Percentiles rank a stretch among this genome's conserved stretches.
Evolutionary conservation across 768 basidiomycete species (phyloP).

Genomic region (Mycena pura): DNA sequence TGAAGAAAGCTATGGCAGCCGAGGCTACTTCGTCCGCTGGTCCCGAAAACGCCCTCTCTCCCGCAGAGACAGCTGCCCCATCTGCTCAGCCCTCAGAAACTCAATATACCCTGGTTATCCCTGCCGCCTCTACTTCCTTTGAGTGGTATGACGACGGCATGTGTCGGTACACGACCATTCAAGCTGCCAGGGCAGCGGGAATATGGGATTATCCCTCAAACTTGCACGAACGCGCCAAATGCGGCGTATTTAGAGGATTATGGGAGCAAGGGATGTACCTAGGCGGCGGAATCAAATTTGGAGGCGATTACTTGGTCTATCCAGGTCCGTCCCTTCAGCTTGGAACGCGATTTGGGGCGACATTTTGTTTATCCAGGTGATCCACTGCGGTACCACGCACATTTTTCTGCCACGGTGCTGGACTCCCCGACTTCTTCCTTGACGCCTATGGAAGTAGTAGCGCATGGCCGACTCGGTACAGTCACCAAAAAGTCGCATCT

Average conservation of each 20-base stretch:
- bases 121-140: conserved; percentile 64
- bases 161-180: conserved; percentile 60
- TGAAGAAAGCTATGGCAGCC: conserved; percentile 36
- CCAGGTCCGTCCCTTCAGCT: conserved; percentile 67
- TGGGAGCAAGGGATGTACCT: conserved; percentile 88
- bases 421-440: conserved; percentile 65
- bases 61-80: conserved; percentile 4
- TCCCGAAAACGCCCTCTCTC: conserved; percentile 9
- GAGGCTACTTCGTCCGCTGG: conserved; percentile 7
- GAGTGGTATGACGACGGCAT: conserved; percentile 69
- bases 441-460: conserved; percentile 92
- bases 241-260: conserved; percentile 78
- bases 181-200: conserved; percentile 66
- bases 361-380: conserved; percentile 63
- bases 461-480: conserved; percentile 93
- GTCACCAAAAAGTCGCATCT: conserved; percentile 97
- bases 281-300: conserved; percentile 92
- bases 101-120: conserved; percentile 66
- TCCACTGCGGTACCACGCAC: conserved; percentile 94
- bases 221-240: conserved; percentile 72
- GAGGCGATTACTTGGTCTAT: conserved; percentile 95
- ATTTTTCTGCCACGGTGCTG: conserved; percentile 87
- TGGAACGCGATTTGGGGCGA: not conserved
- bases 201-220: conserved; percentile 81
- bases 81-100: conserved; percentile 3